These are phyloP conservation scores for Halophytophthora polymorphica DNA, from an alignment of 352 stramenopile genomes.

Conservation along the genomic window DNA sequence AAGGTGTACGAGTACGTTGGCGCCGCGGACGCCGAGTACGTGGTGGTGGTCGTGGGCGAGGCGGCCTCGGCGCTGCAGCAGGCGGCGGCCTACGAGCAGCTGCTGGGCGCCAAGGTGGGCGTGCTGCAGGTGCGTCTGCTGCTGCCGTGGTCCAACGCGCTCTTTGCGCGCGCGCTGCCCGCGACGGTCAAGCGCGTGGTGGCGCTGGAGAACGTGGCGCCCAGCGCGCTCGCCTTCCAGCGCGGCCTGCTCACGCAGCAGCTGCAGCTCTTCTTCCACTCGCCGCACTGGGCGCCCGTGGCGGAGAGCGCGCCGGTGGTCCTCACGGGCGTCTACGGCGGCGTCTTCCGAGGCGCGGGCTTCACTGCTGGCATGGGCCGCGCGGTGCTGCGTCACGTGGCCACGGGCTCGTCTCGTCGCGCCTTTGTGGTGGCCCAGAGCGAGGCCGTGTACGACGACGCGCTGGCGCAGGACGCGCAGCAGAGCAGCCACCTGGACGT, in stretches of 20 bases:
- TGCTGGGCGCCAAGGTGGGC: conserved; percentile 70
- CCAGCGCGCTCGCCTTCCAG: conserved; percentile 60
- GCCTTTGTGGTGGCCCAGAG: conserved; percentile 85
- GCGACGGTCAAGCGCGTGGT: conserved; percentile 52
- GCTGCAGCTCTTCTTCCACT: conserved; percentile 75
- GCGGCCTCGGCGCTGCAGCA: conserved; percentile 52
- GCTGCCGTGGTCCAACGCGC: conserved; percentile 66
- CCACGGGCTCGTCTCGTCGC: conserved; percentile 30
- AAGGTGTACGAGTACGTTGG: conserved; percentile 81
- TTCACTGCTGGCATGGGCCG: conserved; percentile 73
- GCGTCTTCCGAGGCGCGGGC: conserved; percentile 54
- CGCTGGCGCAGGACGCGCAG: conserved; percentile 30
- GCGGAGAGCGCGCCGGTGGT: conserved; percentile 31
- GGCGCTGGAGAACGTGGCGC: conserved; percentile 68
- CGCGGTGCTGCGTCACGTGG: conserved; percentile 60
- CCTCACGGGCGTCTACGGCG: conserved; percentile 66
- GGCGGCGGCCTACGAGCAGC: conserved; percentile 70
- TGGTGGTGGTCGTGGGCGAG: conserved; percentile 72
- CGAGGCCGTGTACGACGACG: conserved; percentile 54
- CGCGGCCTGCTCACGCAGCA: conserved; percentile 64
- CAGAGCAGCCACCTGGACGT: conserved; percentile 54
- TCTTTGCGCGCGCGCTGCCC: conserved; percentile 68
- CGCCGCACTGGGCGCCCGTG: conserved; percentile 29
- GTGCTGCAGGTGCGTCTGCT: conserved; percentile 73
- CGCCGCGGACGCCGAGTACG: conserved; percentile 54